Percentiles rank a stretch among this genome's conserved stretches.
Conservation (phyloP, 192 early-diverging fungal genomes). For the Umbelopsis ramanniana region DNA sequence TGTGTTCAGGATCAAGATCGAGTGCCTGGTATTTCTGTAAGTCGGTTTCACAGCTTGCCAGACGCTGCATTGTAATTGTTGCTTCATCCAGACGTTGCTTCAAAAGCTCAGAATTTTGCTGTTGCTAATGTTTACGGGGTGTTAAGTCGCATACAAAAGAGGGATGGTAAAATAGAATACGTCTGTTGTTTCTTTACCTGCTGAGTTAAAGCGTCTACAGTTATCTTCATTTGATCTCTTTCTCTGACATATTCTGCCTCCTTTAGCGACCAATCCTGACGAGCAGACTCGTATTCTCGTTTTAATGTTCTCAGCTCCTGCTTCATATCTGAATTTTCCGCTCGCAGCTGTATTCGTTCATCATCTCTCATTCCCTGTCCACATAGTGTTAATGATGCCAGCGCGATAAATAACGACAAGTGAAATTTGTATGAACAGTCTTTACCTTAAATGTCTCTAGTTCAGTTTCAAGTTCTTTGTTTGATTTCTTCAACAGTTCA, state of each 20-base stretch:
- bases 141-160: background rate
- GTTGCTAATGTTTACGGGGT: background rate
- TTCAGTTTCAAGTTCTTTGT: background rate
- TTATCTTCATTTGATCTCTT: background rate
- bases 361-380: background rate
- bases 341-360: background rate
- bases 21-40: slow-evolving; percentile 7
- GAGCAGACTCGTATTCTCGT: background rate
- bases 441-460: background rate
- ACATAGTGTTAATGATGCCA: background rate
- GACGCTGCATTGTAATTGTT: background rate
- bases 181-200: background rate
- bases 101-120: background rate
- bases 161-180: background rate
- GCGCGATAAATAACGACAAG: too few relatives aligned
- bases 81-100: background rate
- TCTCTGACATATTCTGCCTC: background rate
- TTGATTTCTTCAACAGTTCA: slow-evolving; percentile 1
- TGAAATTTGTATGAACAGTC: too few relatives aligned
- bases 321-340: background rate
- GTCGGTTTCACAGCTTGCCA: slow-evolving; percentile 1
- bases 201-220: background rate
- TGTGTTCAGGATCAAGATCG: slow-evolving; percentile 7
- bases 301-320: background rate
- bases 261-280: background rate